Base-by-base conservation (phyloP, 1,284 basidiomycete species). In the Marasmius tenuissimus region DNA sequence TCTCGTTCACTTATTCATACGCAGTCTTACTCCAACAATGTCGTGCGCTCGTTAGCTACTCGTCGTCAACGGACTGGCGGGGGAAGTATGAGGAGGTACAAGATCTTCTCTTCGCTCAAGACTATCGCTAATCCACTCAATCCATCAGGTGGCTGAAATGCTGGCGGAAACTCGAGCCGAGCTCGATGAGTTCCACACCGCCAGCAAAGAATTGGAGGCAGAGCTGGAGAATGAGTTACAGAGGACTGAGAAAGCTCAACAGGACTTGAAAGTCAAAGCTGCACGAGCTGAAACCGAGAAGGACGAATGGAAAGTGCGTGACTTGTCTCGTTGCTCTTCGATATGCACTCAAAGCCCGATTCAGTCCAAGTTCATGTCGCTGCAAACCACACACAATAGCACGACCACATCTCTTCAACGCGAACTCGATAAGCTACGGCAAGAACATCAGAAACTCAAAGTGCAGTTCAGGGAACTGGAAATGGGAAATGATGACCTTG, bases 401-500 rank as follows among this genome's bases (percentile, higher is more conserved):
- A 93, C 93, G 0, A 91, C 92, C 5, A 85, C 91, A 4, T 92
- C 92, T 59, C 81, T 94, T 61, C 93, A 97, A 76, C 86, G 92
- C 57, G 94, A 97, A 76, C 84, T 98, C 63, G 96, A 98, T 69
- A 89, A 83, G 62, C 78, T 91, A 53, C 82, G 93, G 59, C 90
- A 92, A 68, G 92, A 94, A 67, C 82, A 90, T 66, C 92, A 95
- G 73, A 85, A 85, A 64, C 79, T 88, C 61, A 93, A 93, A 74
- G 80, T 94, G 27, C 90, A 93, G 68, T 78, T 95, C 35, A 87
- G 94, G 11, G 94, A 97, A 69, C 81, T 97, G 55, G 96, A 98
- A 76, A 91, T 97, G 87, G 96, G 96, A 40, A 97, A 97, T 70
- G 96, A 98, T 71, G 94, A 97, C 76, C 81, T 98, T 63, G 96